Evolutionary conservation across 164 flowering plant genomes (phyloP).

Genomic region (Houttuynia cordata): DNA sequence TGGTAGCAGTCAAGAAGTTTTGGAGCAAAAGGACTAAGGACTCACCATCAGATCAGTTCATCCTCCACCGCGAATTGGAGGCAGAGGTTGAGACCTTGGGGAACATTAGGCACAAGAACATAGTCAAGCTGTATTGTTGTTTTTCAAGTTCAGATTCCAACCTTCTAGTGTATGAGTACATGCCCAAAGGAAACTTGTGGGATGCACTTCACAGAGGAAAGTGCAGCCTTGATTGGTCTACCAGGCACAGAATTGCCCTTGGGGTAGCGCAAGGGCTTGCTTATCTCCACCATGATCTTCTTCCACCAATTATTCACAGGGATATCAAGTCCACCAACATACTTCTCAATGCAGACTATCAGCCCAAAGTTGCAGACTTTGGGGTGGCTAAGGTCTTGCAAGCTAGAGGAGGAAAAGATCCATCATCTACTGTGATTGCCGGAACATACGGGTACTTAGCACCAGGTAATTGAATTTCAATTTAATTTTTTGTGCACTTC

Average conservation of each 20-base stretch:
- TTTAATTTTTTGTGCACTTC: no score
- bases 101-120: conserved; percentile 86
- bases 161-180: conserved; percentile 81
- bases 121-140: conserved; percentile 73
- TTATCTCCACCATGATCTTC: conserved; percentile 84
- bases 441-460: conserved; percentile 96
- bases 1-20: conserved; percentile 81
- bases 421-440: conserved; percentile 63
- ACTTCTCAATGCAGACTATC: conserved; percentile 56
- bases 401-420: conserved; percentile 66
- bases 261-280: conserved; percentile 94
- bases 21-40: conserved; percentile 57
- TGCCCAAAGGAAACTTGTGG: conserved; percentile 96
- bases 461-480: conserved; percentile 48
- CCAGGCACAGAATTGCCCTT: conserved; percentile 67
- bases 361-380: conserved; percentile 92
- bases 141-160: conserved; percentile 57
- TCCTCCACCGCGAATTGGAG: conserved; percentile 48
- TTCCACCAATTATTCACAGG: conserved; percentile 75
- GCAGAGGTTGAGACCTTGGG: conserved; percentile 92
- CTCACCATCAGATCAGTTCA: conserved; percentile 28
- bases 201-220: conserved; percentile 68
- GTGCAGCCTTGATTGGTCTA: conserved; percentile 66
- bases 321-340: conserved; percentile 91
- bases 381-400: conserved; percentile 92